Base-by-base conservation (phyloP, 1,284 basidiomycete genomes). In the Boletellus deceptivus region DNA sequence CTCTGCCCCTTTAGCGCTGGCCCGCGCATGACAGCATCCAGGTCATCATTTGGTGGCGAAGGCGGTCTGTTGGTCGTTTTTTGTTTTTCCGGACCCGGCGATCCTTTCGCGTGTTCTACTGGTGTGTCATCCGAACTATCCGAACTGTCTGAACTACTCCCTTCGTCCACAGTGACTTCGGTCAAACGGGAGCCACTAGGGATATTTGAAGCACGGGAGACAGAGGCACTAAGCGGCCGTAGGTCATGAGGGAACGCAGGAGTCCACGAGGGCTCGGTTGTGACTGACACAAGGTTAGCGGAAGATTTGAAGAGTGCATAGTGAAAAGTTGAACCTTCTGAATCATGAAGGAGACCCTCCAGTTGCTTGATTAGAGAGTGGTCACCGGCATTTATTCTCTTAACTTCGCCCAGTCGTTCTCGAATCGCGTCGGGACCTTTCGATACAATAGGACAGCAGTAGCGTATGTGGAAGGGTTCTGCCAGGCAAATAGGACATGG, bases 21-120 rank as follows among this genome's bases (percentile, higher is more conserved):
- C 14, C 79, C 79, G 54, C 72, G 74, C 24, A 82, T 69, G 48
- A 82, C 55, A 40, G 70, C 71, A 34, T 78, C 72, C n/a, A 82
- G 54, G 49, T 78, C 73, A 24, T 68, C 58, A 24, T 74, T 61
- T 10, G 60, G 61, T 8, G 62, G 59, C 0, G 47, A 55, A 22
- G 58, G 56, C 36, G 29, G 49, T 14, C 41, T 14, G 1, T 43
- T 43, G 17, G 46, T 34, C 6, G 38, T 47, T 38, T 34, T 54
- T 36, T 48, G 51, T 48, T 41, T 50, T 29, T 43, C 46, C 6
- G 33, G 16, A 41, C 38, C 38, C 1, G 38, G 25, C 6, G 20
- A 4, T 4, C 36, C 53, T 18, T 55, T 46, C 18, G n/a, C 17
- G 24, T 43, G 55, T 16, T 43, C 50, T 7, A 43, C 56, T 6